These are phyloP conservation scores for Globisporangium paroecandrum DNA, from an alignment of 352 stramenopile species.

Conservation along the genomic window DNA sequence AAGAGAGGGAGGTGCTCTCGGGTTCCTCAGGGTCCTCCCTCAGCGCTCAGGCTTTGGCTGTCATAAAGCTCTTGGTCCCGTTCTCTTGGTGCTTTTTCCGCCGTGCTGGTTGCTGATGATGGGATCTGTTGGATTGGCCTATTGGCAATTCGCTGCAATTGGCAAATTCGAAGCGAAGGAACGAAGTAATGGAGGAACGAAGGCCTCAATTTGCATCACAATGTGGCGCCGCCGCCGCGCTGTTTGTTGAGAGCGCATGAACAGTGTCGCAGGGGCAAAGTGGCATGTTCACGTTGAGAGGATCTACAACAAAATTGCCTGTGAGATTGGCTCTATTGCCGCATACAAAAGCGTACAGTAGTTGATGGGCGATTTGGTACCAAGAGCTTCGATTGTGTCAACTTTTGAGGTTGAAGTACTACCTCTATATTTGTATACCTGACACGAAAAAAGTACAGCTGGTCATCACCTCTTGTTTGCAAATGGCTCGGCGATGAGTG, in stretches of 20 bases:
- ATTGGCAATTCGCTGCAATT: not conserved
- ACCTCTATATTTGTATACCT: not conserved
- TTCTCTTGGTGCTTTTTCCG: not conserved
- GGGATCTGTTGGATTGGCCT: not conserved
- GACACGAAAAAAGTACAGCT: not conserved
- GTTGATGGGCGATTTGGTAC: not conserved
- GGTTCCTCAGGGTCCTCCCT: too few species aligned
- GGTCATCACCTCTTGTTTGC: not conserved
- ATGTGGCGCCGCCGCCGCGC: not conserved
- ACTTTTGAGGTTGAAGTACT: constrained; percentile 1
- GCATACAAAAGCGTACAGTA: not conserved
- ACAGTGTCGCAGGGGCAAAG: constrained; percentile 1
- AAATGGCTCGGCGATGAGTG: not conserved
- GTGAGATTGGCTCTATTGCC: not conserved
- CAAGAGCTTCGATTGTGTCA: not conserved
- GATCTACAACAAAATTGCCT: not conserved
- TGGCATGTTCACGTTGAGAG: not conserved
- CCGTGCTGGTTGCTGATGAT: not conserved
- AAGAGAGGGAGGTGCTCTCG: not conserved
- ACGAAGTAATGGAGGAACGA: not conserved
- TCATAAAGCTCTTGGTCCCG: not conserved
- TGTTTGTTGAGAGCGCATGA: not conserved
- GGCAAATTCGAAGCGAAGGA: not conserved
- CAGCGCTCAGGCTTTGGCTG: too few species aligned
- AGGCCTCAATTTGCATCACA: constrained; percentile 12